These are phyloP conservation scores for Hygrocybe punicea DNA, from an alignment of 768 basidiomycete genomes.

Conservation along the genomic window DNA sequence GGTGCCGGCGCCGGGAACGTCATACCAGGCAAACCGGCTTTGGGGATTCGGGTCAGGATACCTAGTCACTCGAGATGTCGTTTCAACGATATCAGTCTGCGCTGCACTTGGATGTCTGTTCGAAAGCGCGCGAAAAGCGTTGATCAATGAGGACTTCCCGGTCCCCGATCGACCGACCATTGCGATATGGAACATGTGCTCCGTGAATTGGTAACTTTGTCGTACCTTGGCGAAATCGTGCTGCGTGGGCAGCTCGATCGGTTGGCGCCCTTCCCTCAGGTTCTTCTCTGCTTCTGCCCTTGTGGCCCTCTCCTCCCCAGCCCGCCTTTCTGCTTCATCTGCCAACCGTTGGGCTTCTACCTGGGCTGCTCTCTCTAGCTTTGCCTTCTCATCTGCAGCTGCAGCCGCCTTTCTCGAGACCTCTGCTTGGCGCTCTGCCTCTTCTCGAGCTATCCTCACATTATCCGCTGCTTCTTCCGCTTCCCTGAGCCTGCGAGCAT, in stretches of 20 bases:
- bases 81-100: constrained; percentile 28
- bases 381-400: constrained; percentile 11
- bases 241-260: constrained; percentile 30
- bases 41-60: constrained; percentile 23
- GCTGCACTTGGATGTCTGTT: constrained; percentile 23
- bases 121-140: constrained; percentile 33
- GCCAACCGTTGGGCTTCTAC: background rate
- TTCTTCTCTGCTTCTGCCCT: constrained; percentile 11
- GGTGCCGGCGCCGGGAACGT: constrained; percentile 36
- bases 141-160: constrained; percentile 38
- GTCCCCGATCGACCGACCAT: constrained; percentile 33
- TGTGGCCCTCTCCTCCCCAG: constrained; percentile 9
- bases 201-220: constrained; percentile 13
- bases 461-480: constrained; percentile 14
- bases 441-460: constrained; percentile 3
- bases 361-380: background rate
- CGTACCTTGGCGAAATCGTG: constrained; percentile 15
- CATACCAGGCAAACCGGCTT: constrained; percentile 31
- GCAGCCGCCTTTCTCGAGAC: background rate
- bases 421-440: constrained; percentile 14
- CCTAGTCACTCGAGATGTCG: constrained; percentile 21
- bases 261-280: constrained; percentile 13
- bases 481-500: constrained; percentile 7
- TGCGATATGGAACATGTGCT: constrained; percentile 32
- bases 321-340: constrained; percentile 7